Conservation (phyloP, 139 green algal species). For the Chlamydomonas sphaeroides region DNA sequence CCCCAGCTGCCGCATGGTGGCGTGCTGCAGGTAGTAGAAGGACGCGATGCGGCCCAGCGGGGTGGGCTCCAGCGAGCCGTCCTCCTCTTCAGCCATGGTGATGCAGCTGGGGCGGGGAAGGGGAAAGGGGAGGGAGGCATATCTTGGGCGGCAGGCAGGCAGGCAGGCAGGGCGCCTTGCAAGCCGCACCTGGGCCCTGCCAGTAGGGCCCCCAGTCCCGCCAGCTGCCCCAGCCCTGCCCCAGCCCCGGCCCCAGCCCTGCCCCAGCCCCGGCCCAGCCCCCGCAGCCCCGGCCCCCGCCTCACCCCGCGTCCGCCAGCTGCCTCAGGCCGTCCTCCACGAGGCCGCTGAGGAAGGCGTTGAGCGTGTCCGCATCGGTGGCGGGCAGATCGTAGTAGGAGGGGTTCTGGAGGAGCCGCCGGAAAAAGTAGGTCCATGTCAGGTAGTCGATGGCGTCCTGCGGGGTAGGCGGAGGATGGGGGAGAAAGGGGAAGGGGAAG, state of each 20-base stretch:
- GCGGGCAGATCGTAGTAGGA: slow-evolving; percentile 93
- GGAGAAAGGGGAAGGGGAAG: too few relatives aligned
- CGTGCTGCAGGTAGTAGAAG: slow-evolving; percentile 96
- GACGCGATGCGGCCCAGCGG: slow-evolving; percentile 84
- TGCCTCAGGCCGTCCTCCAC: slow-evolving; percentile 75
- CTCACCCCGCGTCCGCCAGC: slow-evolving; percentile 85
- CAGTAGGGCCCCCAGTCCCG: too few relatives aligned
- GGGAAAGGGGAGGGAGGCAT: not conserved
- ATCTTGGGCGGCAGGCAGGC: too few relatives aligned
- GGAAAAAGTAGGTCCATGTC: slow-evolving; percentile 97
- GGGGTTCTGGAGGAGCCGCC: slow-evolving; percentile 85
- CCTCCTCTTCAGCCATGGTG: slow-evolving; percentile 62
- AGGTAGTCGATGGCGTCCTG: slow-evolving; percentile 96
- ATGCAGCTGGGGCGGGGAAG: not conserved
- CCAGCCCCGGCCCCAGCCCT: not conserved
- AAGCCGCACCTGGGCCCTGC: too few relatives aligned
- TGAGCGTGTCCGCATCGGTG: slow-evolving; percentile 70
- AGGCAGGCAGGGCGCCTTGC: too few relatives aligned
- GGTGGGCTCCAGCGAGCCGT: slow-evolving; percentile 65
- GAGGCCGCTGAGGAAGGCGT: slow-evolving; percentile 79
- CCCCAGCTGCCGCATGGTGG: slow-evolving; percentile 83
- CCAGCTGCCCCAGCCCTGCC: not conserved
- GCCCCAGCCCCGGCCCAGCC: too few relatives aligned
- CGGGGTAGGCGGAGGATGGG: too few relatives aligned
- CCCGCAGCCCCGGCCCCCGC: not conserved